phyloP scores from a whole-genome alignment of 768 basidiomycete genomes.

The Mycena pura region DNA sequence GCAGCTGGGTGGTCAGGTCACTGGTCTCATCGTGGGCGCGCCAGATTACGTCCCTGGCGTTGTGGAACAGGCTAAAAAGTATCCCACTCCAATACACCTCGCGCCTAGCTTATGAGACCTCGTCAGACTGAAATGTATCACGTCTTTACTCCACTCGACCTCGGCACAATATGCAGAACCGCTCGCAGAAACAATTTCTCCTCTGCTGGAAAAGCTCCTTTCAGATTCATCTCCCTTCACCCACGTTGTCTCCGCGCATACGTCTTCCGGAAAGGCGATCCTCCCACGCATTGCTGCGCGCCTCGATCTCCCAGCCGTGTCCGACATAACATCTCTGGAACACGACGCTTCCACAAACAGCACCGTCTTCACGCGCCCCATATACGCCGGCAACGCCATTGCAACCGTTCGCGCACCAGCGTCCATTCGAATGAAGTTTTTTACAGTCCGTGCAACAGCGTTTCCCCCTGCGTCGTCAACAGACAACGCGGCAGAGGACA shows the following conservation, averaged over 20 bases:
- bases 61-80: slow-evolving; percentile 85
- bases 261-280: slow-evolving; percentile 90
- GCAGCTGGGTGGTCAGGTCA: slow-evolving; percentile 85
- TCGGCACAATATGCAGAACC: slow-evolving; percentile 73
- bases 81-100: slow-evolving; percentile 24
- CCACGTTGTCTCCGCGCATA: slow-evolving; percentile 91
- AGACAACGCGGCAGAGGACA: slow-evolving; percentile 63
- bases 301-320: slow-evolving; percentile 89
- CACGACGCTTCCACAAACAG: slow-evolving; percentile 73
- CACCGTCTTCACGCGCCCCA: slow-evolving; percentile 91
- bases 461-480: slow-evolving; percentile 73
- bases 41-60: slow-evolving; percentile 69
- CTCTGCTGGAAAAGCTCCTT: slow-evolving; percentile 80
- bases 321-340: slow-evolving; percentile 85
- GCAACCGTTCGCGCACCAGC: slow-evolving; percentile 84
- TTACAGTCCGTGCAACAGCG: slow-evolving; percentile 92
- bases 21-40: slow-evolving; percentile 76
- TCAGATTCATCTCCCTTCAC: slow-evolving; percentile 73
- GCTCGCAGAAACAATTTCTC: slow-evolving; percentile 81
- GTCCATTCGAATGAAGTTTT: slow-evolving; percentile 86
- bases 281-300: slow-evolving; percentile 91
- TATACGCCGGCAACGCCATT: slow-evolving; percentile 98
- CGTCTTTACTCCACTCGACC: slow-evolving; percentile 69
- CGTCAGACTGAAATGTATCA: slow-evolving; percentile 72
- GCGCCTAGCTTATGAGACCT: slow-evolving; percentile 18